These are phyloP conservation scores for Acanthamoeba castellanii DNA, from an alignment of 208 protist species.

Conservation along the genomic window DNA sequence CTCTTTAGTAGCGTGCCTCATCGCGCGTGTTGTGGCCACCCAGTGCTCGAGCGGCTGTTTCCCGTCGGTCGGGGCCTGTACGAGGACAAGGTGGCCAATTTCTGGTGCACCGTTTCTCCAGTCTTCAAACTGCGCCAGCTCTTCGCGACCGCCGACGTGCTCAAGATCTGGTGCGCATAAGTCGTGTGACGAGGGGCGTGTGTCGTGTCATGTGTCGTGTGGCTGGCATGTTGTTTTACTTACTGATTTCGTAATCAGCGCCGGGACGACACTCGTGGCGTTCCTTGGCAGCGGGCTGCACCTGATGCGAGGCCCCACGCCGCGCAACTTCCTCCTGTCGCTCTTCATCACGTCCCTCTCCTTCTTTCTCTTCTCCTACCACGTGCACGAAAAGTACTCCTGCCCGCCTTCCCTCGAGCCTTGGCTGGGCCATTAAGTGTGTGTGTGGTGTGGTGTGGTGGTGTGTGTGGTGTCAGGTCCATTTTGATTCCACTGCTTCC, in stretches of 20 bases:
- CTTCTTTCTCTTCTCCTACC: conserved; percentile 93
- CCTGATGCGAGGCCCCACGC: conserved; percentile 74
- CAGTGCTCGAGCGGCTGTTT: conserved; percentile 92
- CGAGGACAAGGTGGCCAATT: conserved; percentile 95
- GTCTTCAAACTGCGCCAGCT: conserved; percentile 86
- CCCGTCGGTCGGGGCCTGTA: conserved; percentile 92
- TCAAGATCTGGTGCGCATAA: conserved; percentile 69
- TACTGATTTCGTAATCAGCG: conserved; percentile 26
- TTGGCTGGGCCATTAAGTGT: too few relatives aligned
- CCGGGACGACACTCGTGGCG: conserved; percentile 80
- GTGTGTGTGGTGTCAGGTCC: too few relatives aligned
- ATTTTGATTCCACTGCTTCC: conserved; percentile 73
- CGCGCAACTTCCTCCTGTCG: conserved; percentile 76
- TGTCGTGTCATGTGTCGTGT: not conserved
- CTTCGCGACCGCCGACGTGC: conserved; percentile 35
- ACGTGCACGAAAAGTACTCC: conserved; percentile 93
- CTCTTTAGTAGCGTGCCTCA: too few relatives aligned
- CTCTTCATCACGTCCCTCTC: conserved; percentile 83
- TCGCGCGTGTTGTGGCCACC: too few relatives aligned
- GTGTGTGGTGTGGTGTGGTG: too few relatives aligned
- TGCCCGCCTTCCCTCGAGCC: conserved; percentile 78
- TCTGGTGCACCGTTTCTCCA: conserved; percentile 91
- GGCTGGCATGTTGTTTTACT: too few relatives aligned
- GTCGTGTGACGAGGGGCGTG: too few relatives aligned
- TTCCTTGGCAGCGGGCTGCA: conserved; percentile 76